Percentiles rank a stretch among this genome's conserved stretches.
These are phyloP conservation scores for Lyophyllum semitale DNA, from an alignment of 768 basidiomycete genomes.

Conservation along the genomic window DNA sequence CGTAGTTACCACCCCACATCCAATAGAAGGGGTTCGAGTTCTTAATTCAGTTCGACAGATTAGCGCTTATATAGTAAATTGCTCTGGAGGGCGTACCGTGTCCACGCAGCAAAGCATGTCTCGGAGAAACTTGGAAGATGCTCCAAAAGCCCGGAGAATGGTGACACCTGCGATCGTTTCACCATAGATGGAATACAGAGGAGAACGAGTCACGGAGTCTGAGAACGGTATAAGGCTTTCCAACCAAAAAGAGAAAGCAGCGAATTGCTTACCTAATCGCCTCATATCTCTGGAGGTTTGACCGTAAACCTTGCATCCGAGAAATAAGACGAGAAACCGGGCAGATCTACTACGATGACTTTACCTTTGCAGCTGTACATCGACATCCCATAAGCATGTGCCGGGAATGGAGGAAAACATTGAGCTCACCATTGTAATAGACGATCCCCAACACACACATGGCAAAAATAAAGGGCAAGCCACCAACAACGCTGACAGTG, in stretches of 20 bases:
- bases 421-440: constrained; percentile 68
- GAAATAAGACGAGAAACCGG: not conserved
- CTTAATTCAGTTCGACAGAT: constrained; percentile 21
- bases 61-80: not conserved
- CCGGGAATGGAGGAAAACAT: not conserved
- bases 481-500: constrained; percentile 79
- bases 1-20: constrained; percentile 79
- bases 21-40: constrained; percentile 80
- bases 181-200: constrained; percentile 45
- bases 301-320: constrained; percentile 44
- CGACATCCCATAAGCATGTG: not conserved
- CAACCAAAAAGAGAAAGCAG: not conserved
- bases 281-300: constrained; percentile 90
- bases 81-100: constrained; percentile 58
- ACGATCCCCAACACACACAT: constrained; percentile 55
- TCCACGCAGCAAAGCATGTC: constrained; percentile 85
- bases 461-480: constrained; percentile 69
- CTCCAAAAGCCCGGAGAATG: constrained; percentile 81
- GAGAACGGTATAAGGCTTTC: not conserved
- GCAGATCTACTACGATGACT: not conserved
- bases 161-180: constrained; percentile 46
- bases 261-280: constrained; percentile 54
- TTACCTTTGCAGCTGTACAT: constrained; percentile 38
- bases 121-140: constrained; percentile 80
- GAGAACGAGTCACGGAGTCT: constrained; percentile 40